Percentiles rank a stretch among this genome's conserved stretches.
These are phyloP conservation scores for Rhodotorula sp. DNA, from an alignment of 1,284 basidiomycete genomes.

Conservation along the genomic window DNA sequence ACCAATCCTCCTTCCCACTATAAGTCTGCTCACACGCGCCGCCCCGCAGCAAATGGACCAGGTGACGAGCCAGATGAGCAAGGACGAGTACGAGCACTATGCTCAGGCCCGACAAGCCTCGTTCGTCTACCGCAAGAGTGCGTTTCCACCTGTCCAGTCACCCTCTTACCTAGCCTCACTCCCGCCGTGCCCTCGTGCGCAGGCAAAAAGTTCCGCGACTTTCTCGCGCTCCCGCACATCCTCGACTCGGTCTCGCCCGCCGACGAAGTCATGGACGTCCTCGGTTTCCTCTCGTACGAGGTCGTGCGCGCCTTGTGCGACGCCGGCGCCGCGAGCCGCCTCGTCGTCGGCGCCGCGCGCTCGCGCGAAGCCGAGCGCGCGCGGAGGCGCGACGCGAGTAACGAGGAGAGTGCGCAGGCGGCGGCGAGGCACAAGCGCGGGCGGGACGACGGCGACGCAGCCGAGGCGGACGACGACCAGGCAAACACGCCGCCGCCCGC, in stretches of 20 bases:
- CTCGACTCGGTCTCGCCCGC: conserved; percentile 66
- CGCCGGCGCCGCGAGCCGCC: conserved; percentile 79
- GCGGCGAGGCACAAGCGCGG: conserved; percentile 1
- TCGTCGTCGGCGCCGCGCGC: conserved; percentile 54
- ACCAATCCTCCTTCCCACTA: background rate
- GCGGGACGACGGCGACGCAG: background rate
- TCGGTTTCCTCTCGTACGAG: conserved; percentile 95
- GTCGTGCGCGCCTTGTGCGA: conserved; percentile 91
- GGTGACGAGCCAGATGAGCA: conserved; percentile 90
- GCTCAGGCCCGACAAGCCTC: conserved; percentile 96
- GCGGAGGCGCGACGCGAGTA: background rate
- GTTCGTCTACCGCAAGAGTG: conserved; percentile 94
- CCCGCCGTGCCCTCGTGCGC: conserved; percentile 1
- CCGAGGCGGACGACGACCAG: background rate
- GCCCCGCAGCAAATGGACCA: conserved; percentile 82
- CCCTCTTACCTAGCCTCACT: background rate
- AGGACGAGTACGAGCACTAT: conserved; percentile 96
- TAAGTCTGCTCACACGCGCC: background rate
- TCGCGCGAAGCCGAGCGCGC: background rate
- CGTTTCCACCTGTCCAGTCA: conserved; percentile 29
- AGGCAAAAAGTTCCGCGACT: conserved; percentile 95
- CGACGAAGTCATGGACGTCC: conserved; percentile 94
- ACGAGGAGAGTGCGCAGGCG: background rate
- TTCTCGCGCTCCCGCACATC: conserved; percentile 84
- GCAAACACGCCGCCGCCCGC: background rate